Evolutionary conservation across 1,284 basidiomycete species (phyloP).

Genomic region (Pascua guehoae): DNA sequence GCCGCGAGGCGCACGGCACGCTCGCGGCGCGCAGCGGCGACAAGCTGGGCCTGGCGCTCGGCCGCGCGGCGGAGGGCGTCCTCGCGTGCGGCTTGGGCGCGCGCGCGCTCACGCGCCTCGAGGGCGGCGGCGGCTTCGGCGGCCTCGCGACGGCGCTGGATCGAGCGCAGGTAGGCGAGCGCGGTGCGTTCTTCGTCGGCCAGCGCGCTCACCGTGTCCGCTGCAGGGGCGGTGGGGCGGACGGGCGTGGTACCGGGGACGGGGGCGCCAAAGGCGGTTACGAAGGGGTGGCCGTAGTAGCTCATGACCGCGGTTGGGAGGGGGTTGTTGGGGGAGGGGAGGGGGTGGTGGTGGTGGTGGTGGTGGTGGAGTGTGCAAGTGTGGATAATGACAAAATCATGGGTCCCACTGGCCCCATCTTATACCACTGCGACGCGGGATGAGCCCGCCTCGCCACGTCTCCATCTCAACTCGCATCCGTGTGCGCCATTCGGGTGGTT

Average conservation of each 20-base stretch:
- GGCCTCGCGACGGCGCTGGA: constrained; percentile 37
- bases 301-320: constrained; percentile 6
- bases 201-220: constrained; percentile 5
- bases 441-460: too few species aligned
- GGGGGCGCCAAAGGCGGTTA: not conserved
- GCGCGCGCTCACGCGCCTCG: constrained; percentile 20
- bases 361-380: not conserved
- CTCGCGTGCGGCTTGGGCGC: constrained; percentile 13
- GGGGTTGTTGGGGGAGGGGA: not conserved
- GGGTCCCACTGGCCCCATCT: too few species aligned
- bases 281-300: constrained; percentile 18
- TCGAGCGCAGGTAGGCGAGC: constrained; percentile 37
- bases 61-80: constrained; percentile 16
- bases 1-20: constrained; percentile 10
- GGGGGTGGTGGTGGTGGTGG: not conserved
- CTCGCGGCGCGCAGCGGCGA: constrained; percentile 16
- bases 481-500: too few species aligned
- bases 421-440: too few species aligned
- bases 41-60: constrained; percentile 10
- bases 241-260: not conserved
- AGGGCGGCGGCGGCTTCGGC: constrained; percentile 26
- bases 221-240: not conserved
- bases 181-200: constrained; percentile 40
- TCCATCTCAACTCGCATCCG: too few species aligned
- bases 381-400: too few species aligned